Evolutionary conservation across 192 early-diverging fungal species (phyloP).

Genomic region (Mortierella alpina): DNA sequence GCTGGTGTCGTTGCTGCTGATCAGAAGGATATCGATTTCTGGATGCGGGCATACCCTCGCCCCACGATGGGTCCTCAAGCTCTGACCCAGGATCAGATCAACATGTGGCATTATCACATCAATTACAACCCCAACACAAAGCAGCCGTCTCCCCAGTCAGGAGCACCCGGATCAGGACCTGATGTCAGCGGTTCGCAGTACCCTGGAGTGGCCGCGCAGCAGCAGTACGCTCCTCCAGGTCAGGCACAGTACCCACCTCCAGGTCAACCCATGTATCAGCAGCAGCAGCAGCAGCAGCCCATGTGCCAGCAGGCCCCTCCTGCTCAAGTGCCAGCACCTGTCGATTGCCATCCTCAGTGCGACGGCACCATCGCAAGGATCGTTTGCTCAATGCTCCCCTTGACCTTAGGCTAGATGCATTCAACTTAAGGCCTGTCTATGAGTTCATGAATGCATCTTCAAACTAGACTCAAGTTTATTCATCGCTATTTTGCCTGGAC

Average conservation of each 20-base stretch:
- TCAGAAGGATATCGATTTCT: slow-evolving; percentile 23
- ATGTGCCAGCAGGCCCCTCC: neutral
- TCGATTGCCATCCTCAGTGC: no score
- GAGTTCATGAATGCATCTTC: no score
- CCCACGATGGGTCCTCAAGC: slow-evolving; percentile 4
- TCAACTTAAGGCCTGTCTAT: no score
- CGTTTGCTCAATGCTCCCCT: no score
- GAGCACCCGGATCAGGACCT: no score
- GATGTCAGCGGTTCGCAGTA: neutral
- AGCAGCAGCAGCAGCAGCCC: neutral
- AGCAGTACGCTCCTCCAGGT: slow-evolving; percentile 15
- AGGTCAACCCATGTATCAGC: neutral
- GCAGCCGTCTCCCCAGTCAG: slow-evolving; percentile 9
- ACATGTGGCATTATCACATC: slow-evolving; percentile 28
- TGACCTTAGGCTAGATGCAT: no score
- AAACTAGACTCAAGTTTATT: no score
- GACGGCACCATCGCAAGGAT: no score
- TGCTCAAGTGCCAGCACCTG: no score
- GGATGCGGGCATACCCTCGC: slow-evolving; percentile 33
- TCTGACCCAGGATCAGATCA: slow-evolving; percentile 4
- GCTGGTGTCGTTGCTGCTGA: neutral
- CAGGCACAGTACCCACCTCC: neutral
- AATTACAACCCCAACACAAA: slow-evolving; percentile 31
- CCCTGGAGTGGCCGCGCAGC: slow-evolving; percentile 4
- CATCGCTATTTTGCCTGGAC: no score